Evolutionary conservation across 2,329 filamentous ascomycete genomes (phyloP), one percentile per base, ranked within the genome.

Genomic region (Monilinia vaccinii-corymbosi): DNA sequence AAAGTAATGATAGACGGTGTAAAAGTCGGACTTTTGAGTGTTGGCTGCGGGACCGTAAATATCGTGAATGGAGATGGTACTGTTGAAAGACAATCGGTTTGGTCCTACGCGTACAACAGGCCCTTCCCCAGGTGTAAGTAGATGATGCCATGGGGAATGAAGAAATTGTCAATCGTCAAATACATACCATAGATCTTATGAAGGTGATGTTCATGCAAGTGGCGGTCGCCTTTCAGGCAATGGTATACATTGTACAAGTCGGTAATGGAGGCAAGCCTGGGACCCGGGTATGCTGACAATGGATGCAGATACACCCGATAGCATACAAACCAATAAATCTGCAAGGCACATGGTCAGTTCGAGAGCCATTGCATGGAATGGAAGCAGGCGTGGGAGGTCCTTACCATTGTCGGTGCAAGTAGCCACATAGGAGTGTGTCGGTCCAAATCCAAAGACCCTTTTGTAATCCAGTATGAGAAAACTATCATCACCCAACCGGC

Each of bases 191-290:
- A 91, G 70, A 80, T 79, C 66, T 85, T 76, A 71, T 95, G 90
- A 66, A 86, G 77, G 34, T 80, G 78, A 76, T 85, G 85, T 68
- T 91, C 85, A 69, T 88, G 84, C n/a, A 92, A 79, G 70, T 92
- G 88, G 1, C 88, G 81, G 66, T 89, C 85, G 57, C 88, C 88
- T 68, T 83, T 85, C 74, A 85, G 88, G 50, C 87, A 87, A 66
- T 91, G 85, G 72, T 89, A 92, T 38, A 88, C 80, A 71, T 86
- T 82, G 67, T 86, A 81, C 65, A 76, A 81, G 67, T 85, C 79
- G 18, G 84, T 84, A 65, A 87, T 72, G 69, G 82, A 85, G 60
- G 82, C 84, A 47, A 86, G 70, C 51, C 85, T 73, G 0, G 85
- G 85, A 1, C 85, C 86, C 1, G 85, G 85, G 64, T 86, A 86